Conservation (phyloP, 257 asterid species). For the Datura wrightii region DNA sequence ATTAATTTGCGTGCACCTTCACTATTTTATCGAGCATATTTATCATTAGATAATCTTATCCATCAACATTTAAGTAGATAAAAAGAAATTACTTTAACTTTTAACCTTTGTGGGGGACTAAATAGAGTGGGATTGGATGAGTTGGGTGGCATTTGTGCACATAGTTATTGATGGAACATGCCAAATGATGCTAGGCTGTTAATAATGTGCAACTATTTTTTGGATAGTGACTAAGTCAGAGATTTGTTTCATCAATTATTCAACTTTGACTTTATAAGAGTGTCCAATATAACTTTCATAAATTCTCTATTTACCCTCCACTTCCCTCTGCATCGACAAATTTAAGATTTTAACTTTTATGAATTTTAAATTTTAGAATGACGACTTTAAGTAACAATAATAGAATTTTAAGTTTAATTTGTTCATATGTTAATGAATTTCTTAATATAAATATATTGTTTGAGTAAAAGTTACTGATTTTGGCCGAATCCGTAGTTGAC, state of each 20-base stretch:
- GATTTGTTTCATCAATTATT: constrained; percentile 10
- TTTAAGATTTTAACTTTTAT: background rate
- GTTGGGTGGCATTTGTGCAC: constrained; percentile 26
- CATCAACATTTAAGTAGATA: background rate
- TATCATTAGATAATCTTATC: background rate
- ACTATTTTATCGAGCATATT: background rate
- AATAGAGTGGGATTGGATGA: background rate
- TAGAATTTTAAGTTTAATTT: too few species aligned
- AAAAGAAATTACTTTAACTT: background rate
- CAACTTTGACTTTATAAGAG: background rate
- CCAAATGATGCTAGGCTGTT: constrained; percentile 28
- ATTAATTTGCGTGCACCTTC: fast-evolving
- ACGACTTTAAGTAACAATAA: too few species aligned
- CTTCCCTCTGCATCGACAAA: too few species aligned
- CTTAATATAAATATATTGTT: too few species aligned
- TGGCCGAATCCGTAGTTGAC: background rate
- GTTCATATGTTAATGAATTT: too few species aligned
- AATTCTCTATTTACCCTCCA: background rate
- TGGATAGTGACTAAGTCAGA: constrained; percentile 24
- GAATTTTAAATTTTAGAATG: too few species aligned
- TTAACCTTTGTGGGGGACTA: too few species aligned
- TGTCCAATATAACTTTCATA: background rate
- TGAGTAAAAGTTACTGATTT: too few species aligned
- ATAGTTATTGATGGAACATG: constrained; percentile 15
- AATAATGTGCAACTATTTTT: background rate